phyloP scores from a whole-genome alignment of 2,329 filamentous ascomycete species.

The Blumeriella jaapii region DNA sequence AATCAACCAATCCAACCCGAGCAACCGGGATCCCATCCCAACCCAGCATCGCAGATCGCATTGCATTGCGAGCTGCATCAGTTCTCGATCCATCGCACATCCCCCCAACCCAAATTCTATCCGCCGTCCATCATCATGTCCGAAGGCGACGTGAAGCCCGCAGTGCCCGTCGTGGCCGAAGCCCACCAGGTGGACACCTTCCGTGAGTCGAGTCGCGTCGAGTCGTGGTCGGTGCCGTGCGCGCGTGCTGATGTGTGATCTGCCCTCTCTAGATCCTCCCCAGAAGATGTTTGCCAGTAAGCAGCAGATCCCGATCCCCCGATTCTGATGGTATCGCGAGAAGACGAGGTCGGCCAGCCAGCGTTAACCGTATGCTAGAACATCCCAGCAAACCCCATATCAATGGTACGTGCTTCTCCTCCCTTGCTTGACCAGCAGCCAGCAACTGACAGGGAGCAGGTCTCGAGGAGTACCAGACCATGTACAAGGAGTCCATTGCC shows the following conservation, averaged over 20 bases:
- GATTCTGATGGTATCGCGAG: not conserved
- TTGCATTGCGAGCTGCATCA: no score
- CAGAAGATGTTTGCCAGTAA: constrained; percentile 57
- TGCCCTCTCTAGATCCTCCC: constrained; percentile 40
- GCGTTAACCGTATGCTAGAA: constrained; percentile 36
- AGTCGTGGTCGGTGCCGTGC: no score
- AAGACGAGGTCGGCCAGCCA: not conserved
- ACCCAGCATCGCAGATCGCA: no score
- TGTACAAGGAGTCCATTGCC: constrained; percentile 78
- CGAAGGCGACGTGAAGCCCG: constrained; percentile 28
- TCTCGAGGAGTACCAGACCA: constrained; percentile 53
- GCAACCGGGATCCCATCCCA: no score
- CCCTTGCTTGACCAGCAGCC: not conserved
- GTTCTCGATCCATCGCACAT: no score
- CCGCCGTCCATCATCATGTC: constrained; percentile 35
- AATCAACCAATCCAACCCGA: no score
- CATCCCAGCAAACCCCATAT: constrained; percentile 61
- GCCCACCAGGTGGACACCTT: constrained; percentile 67
- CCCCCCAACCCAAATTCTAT: no score
- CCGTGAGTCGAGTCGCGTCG: no score
- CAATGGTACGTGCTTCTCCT: constrained; percentile 37
- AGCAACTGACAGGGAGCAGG: constrained; percentile 29
- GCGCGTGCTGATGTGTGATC: constrained; percentile 13
- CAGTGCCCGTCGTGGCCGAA: constrained; percentile 56
- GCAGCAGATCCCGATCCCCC: constrained; percentile 22